Conservation (phyloP, 1,284 basidiomycete genomes). For the Tilletia indica region DNA sequence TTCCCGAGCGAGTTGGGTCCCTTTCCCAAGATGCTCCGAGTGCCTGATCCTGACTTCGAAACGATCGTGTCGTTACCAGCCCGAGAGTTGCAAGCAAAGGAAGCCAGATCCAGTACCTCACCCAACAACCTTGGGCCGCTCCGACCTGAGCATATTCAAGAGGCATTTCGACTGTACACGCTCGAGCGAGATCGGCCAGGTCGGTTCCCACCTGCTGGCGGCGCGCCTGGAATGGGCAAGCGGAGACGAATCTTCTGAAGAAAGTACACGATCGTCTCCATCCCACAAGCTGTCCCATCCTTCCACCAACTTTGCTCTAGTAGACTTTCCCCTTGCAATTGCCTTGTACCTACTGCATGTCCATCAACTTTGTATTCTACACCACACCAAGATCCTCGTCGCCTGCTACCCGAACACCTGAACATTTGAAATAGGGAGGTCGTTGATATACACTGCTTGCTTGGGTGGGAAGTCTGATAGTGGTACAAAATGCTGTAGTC, state of each 20-base stretch:
- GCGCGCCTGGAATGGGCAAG: slow-evolving; percentile 42
- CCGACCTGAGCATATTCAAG: slow-evolving; percentile 79
- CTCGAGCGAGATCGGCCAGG: slow-evolving; percentile 65
- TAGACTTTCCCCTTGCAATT: background rate
- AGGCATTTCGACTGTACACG: slow-evolving; percentile 80
- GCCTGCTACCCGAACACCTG: too few relatives aligned
- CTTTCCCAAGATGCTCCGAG: too few relatives aligned
- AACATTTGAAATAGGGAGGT: too few relatives aligned
- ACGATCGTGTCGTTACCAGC: slow-evolving; percentile 59
- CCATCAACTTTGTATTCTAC: too few relatives aligned
- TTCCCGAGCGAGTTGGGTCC: background rate
- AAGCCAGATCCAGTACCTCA: slow-evolving; percentile 62
- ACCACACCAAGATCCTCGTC: too few relatives aligned
- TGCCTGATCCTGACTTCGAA: too few relatives aligned
- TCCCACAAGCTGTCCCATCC: too few relatives aligned
- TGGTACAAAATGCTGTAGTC: too few relatives aligned
- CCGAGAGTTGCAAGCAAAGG: slow-evolving; percentile 70
- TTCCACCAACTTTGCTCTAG: too few relatives aligned
- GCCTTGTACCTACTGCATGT: background rate
- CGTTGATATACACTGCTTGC: too few relatives aligned
- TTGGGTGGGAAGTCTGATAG: too few relatives aligned
- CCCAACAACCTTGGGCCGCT: slow-evolving; percentile 64
- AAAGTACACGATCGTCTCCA: too few relatives aligned
- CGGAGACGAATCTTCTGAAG: slow-evolving; percentile 44
- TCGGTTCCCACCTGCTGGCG: slow-evolving; percentile 39